Conservation (phyloP, 192 early-diverging fungal species). For the Backusella tarrabulga region DNA sequence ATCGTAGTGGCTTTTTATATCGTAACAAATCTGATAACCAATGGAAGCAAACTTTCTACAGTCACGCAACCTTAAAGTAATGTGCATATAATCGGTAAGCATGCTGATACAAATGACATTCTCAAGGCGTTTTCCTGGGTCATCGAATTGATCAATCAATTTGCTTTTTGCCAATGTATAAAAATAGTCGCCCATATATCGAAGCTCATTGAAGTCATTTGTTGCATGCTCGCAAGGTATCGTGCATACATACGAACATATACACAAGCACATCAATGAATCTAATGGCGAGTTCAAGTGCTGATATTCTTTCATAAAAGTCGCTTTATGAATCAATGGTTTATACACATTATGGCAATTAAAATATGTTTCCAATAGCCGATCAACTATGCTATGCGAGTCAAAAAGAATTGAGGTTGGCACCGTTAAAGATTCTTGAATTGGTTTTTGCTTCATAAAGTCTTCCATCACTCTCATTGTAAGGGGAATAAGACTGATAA, state of each 20-base stretch:
- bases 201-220: background rate
- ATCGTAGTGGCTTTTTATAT: background rate
- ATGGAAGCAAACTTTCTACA: background rate
- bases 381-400: background rate
- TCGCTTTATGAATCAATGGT: background rate
- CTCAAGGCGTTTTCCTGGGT: background rate
- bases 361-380: background rate
- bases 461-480: background rate
- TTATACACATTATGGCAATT: background rate
- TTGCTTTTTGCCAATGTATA: background rate
- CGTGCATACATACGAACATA: background rate
- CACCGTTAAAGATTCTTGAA: background rate
- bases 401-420: background rate
- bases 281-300: background rate
- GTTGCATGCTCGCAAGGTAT: background rate
- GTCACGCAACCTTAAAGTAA: background rate
- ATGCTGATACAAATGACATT: background rate
- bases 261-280: background rate
- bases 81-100: background rate
- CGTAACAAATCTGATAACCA: background rate
- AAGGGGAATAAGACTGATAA: background rate
- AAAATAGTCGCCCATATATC: background rate
- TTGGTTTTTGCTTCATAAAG: background rate
- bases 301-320: background rate
- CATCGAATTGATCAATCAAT: background rate